A percentile compares a stretch with the other conserved stretches of the same genome.
These are phyloP conservation scores for Hypsizygus ulmarius DNA, from an alignment of 1,284 basidiomycete genomes.

Conservation along the genomic window DNA sequence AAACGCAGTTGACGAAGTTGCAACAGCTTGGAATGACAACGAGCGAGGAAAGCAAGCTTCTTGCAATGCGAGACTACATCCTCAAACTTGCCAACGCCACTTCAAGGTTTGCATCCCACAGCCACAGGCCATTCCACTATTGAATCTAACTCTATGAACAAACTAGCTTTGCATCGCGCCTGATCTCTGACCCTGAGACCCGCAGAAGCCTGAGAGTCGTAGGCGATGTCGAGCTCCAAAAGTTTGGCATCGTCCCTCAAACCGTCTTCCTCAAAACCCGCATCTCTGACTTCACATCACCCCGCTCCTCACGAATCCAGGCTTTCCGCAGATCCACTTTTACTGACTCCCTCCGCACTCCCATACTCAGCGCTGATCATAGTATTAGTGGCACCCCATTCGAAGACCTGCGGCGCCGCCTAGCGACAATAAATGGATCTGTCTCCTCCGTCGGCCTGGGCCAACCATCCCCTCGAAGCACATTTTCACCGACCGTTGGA, in stretches of 20 bases:
- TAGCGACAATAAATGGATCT: slow-evolving; percentile 70
- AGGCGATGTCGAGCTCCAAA: slow-evolving; percentile 71
- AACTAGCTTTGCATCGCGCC: slow-evolving; percentile 59
- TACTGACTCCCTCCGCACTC: slow-evolving; percentile 35
- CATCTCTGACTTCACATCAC: slow-evolving; percentile 36
- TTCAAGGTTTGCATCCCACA: slow-evolving; percentile 34
- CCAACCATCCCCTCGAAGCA: slow-evolving; percentile 41
- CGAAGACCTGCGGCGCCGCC: slow-evolving; percentile 70
- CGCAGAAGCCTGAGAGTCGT: slow-evolving; percentile 66
- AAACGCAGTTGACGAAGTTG: slow-evolving; percentile 67
- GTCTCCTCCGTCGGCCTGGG: slow-evolving; percentile 54
- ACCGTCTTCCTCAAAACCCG: slow-evolving; percentile 86
- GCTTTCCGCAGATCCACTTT: slow-evolving; percentile 35
- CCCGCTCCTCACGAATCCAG: slow-evolving; percentile 30
- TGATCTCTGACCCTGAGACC: slow-evolving; percentile 58
- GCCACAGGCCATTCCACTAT: background rate
- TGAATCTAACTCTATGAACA: background rate
- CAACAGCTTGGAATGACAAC: slow-evolving; percentile 81
- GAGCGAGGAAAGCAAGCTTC: slow-evolving; percentile 78
- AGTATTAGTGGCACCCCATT: slow-evolving; percentile 50
- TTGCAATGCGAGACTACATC: slow-evolving; percentile 87
- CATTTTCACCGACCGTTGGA: slow-evolving; percentile 32
- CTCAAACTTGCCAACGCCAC: slow-evolving; percentile 74
- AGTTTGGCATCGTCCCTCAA: slow-evolving; percentile 89
- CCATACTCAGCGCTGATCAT: slow-evolving; percentile 32